Evolutionary conservation across 441 rosid genomes (phyloP), one percentile per base, ranked within the genome.

Genomic region (Populus hybrid): DNA sequence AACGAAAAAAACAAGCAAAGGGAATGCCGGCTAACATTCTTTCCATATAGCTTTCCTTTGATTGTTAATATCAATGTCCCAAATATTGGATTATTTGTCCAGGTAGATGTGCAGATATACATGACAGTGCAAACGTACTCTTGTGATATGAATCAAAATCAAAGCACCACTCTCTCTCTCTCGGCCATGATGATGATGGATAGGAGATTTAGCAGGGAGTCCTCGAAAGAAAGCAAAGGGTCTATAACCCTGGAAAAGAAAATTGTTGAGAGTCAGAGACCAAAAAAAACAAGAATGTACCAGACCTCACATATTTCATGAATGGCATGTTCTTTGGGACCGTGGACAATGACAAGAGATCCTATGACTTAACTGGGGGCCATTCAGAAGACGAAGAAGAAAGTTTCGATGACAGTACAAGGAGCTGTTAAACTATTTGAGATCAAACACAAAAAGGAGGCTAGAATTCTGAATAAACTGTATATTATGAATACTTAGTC

Each of bases 221-320:
- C 81, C 1, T 67, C 81, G 0, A 71, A 36, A 64, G 84, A 50
- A 46, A 76, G 74, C 69, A 74, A 68, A 63, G 80, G 79, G n/a
- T 70, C 81, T 36, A 34, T 46, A 26, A 38, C 75, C 16, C 72
- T 84, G 67, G 88, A 85, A 36, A 86, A 75, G 85, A 83, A 74
- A 81, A 50, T 76, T 2, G 68, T 72, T 0, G 86, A 87, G 72
- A 74, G 80, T 67, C 76, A 80, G 36, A 80, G 68, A 72, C 53
- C 70, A 5, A 23, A 14, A 2, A 79, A 74, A 63, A 10, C 34
- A 75, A 84, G 67, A 70, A 72, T 42, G 79, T 28, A 2, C 87
- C 89, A 0, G 92, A 89, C 84, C 89, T 89, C 23, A 88, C 93
- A 32, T 89, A 89, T 82, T 91, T 91, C 83, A 89, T 89, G 87